Percentiles rank a stretch among this genome's conserved stretches.
phyloP scores from a whole-genome alignment of 805 yeast genomes.

The Saccharomycopsis fermentans region DNA sequence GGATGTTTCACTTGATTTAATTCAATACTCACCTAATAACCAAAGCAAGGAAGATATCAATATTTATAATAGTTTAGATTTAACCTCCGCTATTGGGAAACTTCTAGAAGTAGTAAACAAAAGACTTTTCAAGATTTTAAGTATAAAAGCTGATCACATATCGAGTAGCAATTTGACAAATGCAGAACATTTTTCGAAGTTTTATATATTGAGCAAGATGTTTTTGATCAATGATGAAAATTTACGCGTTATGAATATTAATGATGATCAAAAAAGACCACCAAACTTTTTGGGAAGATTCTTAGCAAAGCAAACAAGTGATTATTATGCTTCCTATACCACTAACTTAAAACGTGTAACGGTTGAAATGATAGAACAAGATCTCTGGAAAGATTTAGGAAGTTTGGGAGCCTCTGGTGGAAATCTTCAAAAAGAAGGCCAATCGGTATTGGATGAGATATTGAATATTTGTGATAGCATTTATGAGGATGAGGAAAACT shows the following conservation, averaged over 20 bases:
- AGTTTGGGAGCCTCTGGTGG: slow-evolving; percentile 27
- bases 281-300: slow-evolving; percentile 13
- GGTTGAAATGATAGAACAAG: slow-evolving; percentile 42
- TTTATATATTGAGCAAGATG: slow-evolving; percentile 54
- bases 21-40: slow-evolving; percentile 23
- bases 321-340: slow-evolving; percentile 12
- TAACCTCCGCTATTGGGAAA: slow-evolving; percentile 51
- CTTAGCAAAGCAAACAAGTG: slow-evolving; percentile 11
- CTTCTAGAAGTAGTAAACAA: slow-evolving; percentile 65
- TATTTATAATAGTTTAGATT: slow-evolving; percentile 48
- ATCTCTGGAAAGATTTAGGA: slow-evolving; percentile 72
- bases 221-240: slow-evolving; percentile 79
- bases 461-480: slow-evolving; percentile 32
- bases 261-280: slow-evolving; percentile 1
- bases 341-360: slow-evolving; percentile 7
- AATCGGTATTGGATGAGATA: slow-evolving; percentile 40
- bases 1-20: slow-evolving; percentile 51
- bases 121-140: slow-evolving; percentile 66
- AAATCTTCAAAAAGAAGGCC: slow-evolving; percentile 27
- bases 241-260: slow-evolving; percentile 25
- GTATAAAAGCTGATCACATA: slow-evolving; percentile 62
- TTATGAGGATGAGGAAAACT: slow-evolving; percentile 1
- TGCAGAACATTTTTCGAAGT: slow-evolving; percentile 51
- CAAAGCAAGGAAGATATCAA: slow-evolving; percentile 19
- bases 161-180: slow-evolving; percentile 39